These are phyloP conservation scores for Sedum album DNA, from an alignment of 164 flowering plant species.

Conservation along the genomic window DNA sequence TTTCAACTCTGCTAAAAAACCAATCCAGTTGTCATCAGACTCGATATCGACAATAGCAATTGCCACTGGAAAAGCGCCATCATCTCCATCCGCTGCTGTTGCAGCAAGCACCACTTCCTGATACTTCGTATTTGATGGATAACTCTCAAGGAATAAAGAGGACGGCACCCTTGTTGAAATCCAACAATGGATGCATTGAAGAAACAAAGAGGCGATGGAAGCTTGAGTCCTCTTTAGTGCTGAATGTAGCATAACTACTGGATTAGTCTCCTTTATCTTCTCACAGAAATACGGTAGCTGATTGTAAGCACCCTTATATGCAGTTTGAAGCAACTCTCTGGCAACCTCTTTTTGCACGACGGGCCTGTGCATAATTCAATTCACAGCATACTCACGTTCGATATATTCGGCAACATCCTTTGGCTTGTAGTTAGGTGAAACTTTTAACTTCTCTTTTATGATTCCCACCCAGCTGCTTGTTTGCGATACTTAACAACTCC, in stretches of 20 bases:
- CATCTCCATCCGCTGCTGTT: constrained; percentile 64
- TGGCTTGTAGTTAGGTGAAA: constrained; percentile 49
- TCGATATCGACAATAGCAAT: constrained; percentile 60
- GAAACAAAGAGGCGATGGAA: too few species aligned
- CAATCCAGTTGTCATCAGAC: constrained; percentile 52
- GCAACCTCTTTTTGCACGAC: constrained; percentile 70
- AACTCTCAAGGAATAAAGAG: constrained; percentile 65
- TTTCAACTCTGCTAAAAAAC: constrained; percentile 51
- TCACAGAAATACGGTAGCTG: constrained; percentile 52
- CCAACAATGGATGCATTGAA: constrained; percentile 57
- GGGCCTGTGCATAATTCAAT: constrained; percentile 59
- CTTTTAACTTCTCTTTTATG: constrained; percentile 56
- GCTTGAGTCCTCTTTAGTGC: constrained; percentile 54
- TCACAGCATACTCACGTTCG: constrained; percentile 49
- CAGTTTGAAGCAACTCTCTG: constrained; percentile 62
- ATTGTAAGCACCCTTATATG: constrained; percentile 51
- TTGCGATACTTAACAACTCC: constrained; percentile 37
- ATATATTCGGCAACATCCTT: constrained; percentile 50
- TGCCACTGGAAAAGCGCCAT: constrained; percentile 61
- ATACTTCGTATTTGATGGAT: constrained; percentile 44
- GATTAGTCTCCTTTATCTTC: constrained; percentile 56
- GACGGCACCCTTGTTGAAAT: constrained; percentile 59
- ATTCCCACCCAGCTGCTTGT: constrained; percentile 60
- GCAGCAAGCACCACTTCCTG: constrained; percentile 53
- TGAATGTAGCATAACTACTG: constrained; percentile 54